phyloP scores from a whole-genome alignment of 2,329 filamentous ascomycete species.

The Volutella citrinella region DNA sequence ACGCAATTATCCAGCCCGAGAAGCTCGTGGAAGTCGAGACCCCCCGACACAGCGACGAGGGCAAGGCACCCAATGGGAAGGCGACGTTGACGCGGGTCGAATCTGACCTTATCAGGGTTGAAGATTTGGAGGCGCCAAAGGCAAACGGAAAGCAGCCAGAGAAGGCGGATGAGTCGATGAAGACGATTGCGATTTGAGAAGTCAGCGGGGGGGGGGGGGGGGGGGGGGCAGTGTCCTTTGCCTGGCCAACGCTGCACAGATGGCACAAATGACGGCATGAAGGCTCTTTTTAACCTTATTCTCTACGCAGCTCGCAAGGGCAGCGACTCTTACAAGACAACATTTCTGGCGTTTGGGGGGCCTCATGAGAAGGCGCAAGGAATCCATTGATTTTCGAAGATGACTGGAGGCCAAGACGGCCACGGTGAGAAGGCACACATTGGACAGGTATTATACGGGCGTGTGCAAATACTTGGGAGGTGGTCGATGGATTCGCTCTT shows the following conservation, averaged over 20 bases:
- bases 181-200: constrained; percentile 58
- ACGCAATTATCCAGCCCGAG: constrained; percentile 38
- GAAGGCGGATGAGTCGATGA: constrained; percentile 51
- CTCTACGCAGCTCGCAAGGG: background rate
- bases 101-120: constrained; percentile 35
- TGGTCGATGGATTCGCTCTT: no score
- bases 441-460: no score
- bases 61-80: constrained; percentile 30
- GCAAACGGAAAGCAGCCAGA: constrained; percentile 43
- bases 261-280: constrained; percentile 21
- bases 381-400: no score
- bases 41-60: constrained; percentile 45
- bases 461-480: no score
- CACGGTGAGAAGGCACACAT: no score
- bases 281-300: constrained; percentile 8
- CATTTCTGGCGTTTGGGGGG: background rate
- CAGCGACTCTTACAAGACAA: background rate
- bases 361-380: no score
- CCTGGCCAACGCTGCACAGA: no score
- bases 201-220: constrained; percentile 8
- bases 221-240: no score
- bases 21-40: constrained; percentile 57
- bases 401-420: no score
- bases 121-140: constrained; percentile 39
- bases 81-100: constrained; percentile 32